Evolutionary conservation across 768 basidiomycete genomes (phyloP).

Genomic region (Trichaptum fuscoviolaceum): DNA sequence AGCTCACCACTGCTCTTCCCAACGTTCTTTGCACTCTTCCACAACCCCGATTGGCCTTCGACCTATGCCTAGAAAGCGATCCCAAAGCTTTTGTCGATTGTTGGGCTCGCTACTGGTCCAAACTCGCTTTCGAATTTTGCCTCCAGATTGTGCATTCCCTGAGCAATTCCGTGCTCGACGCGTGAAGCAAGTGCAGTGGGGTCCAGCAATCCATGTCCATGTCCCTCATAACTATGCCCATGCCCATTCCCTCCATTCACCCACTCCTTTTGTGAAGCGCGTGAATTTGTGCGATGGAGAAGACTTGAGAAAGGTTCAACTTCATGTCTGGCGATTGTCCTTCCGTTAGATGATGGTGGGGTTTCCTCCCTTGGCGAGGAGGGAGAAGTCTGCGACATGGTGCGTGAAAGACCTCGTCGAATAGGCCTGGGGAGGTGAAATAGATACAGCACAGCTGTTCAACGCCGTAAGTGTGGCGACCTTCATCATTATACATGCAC

Average conservation of each 20-base stretch:
- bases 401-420: not conserved
- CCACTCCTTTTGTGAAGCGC: not conserved
- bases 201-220: not conserved
- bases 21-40: constrained; percentile 5
- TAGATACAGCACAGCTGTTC: too few relatives aligned
- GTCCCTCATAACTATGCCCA: not conserved
- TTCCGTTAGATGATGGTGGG: not conserved
- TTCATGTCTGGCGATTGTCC: not conserved
- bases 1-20: constrained; percentile 12
- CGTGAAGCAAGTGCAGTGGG: too few relatives aligned
- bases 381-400: not conserved
- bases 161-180: not conserved
- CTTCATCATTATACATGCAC: too few relatives aligned
- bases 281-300: not conserved
- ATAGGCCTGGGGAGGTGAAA: not conserved
- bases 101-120: not conserved
- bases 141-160: not conserved
- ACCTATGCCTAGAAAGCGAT: constrained; percentile 13
- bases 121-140: not conserved
- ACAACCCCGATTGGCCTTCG: constrained; percentile 9
- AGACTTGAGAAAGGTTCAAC: not conserved
- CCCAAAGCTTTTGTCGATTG: constrained; percentile 9
- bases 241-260: not conserved
- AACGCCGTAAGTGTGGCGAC: not conserved
- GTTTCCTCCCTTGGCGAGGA: not conserved